phyloP scores from a whole-genome alignment of 176 grass and related monocot genomes.

The Lolium multiflorum region DNA sequence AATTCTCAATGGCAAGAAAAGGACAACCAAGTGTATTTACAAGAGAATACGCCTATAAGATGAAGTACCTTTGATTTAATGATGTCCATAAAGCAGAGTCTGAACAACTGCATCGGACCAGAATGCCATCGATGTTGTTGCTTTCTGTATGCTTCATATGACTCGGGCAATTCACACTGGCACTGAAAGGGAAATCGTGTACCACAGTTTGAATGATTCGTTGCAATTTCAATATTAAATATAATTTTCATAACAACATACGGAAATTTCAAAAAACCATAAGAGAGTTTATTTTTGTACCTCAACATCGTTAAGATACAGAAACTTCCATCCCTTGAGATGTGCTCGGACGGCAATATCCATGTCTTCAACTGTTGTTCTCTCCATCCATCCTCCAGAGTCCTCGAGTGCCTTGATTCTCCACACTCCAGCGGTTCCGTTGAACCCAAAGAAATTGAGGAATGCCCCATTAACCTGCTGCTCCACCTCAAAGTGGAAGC shows the following conservation, averaged over 20 bases:
- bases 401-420: conserved; percentile 95
- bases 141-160: conserved; percentile 86
- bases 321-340: conserved; percentile 93
- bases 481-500: conserved; percentile 96
- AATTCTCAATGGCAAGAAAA: conserved; percentile 23
- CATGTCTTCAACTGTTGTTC: conserved; percentile 98
- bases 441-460: conserved; percentile 97
- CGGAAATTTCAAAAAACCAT: not conserved
- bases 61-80: conserved; percentile 81
- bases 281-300: conserved; percentile 33
- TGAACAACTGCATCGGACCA: conserved; percentile 91
- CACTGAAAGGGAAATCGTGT: conserved; percentile 52
- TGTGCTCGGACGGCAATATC: conserved; percentile 96
- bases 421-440: conserved; percentile 92
- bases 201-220: conserved; percentile 3
- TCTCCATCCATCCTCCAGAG: conserved; percentile 95
- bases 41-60: not conserved
- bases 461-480: conserved; percentile 92
- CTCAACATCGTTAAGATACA: conserved; percentile 95
- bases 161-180: conserved; percentile 84
- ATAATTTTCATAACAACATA: conserved; percentile 1
- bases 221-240: conserved; percentile 1
- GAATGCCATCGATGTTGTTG: conserved; percentile 96
- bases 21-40: not conserved
- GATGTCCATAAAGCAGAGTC: conserved; percentile 83